Conservation (phyloP, 768 basidiomycete species). For the Lactarius psammicola region DNA sequence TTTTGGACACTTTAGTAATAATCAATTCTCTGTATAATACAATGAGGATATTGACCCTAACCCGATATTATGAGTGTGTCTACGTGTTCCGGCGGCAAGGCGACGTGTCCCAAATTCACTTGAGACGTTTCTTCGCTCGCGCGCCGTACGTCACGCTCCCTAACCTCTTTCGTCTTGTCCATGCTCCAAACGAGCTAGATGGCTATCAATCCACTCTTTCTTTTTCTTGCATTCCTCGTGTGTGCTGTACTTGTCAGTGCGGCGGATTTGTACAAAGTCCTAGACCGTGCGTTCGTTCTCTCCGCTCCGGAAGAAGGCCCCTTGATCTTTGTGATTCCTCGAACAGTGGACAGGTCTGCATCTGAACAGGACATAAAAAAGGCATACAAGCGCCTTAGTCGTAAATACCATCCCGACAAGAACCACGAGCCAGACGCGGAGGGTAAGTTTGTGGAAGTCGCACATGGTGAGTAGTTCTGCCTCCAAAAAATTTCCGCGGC, state of each 20-base stretch:
- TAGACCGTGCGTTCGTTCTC: conserved; percentile 64
- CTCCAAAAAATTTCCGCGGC: background rate
- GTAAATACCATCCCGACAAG: conserved; percentile 93
- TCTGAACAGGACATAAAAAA: conserved; percentile 87
- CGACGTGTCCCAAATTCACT: conserved; percentile 14
- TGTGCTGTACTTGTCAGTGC: conserved; percentile 44
- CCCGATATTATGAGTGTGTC: conserved; percentile 11
- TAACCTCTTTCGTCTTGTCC: conserved; percentile 13
- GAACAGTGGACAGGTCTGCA: conserved; percentile 65
- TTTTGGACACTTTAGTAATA: background rate
- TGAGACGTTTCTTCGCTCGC: background rate
- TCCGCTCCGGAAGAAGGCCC: conserved; percentile 31
- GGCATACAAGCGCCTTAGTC: conserved; percentile 87
- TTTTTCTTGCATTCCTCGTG: conserved; percentile 37
- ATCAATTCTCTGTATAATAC: background rate
- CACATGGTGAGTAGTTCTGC: conserved; percentile 62
- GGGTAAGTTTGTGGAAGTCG: conserved; percentile 86
- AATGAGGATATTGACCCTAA: conserved; percentile 14
- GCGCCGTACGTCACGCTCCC: background rate
- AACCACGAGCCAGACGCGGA: conserved; percentile 83
- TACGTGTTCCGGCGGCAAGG: conserved; percentile 6
- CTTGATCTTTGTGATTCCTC: conserved; percentile 30
- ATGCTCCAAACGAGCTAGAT: conserved; percentile 30
- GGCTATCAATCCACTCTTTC: conserved; percentile 32
- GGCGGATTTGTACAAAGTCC: conserved; percentile 75